A percentile compares a stretch with the other conserved stretches of the same genome.
Conservation (phyloP, 1,139 yeast species). For the Lodderomyces elongisporus region DNA sequence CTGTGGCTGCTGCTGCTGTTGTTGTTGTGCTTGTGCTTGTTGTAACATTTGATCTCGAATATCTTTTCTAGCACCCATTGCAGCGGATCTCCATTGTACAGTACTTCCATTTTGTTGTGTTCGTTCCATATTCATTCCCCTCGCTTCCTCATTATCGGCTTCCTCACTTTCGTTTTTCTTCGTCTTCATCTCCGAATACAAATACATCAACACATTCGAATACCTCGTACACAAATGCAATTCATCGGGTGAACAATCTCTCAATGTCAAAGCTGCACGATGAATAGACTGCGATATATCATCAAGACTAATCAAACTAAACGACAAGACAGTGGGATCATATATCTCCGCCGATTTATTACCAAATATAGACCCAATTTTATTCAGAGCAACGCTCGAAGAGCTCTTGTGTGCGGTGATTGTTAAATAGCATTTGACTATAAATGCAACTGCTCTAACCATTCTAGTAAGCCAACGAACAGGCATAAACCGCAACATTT, state of each 20-base stretch:
- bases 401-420: slow-evolving; percentile 46
- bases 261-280: slow-evolving; percentile 65
- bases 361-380: slow-evolving; percentile 11
- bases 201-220: slow-evolving; percentile 72
- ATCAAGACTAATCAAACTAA: slow-evolving; percentile 63
- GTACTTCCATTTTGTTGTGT: not conserved
- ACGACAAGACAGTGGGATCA: slow-evolving; percentile 50
- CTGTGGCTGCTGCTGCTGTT: slow-evolving; percentile 1
- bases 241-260: slow-evolving; percentile 88
- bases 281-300: slow-evolving; percentile 67
- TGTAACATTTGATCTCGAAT: not conserved
- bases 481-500: slow-evolving; percentile 72
- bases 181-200: slow-evolving; percentile 69
- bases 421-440: slow-evolving; percentile 77
- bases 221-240: slow-evolving; percentile 77
- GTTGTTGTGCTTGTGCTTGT: slow-evolving; percentile 1
- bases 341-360: slow-evolving; percentile 26
- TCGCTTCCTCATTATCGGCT: slow-evolving; percentile 7
- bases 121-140: not conserved
- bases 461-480: slow-evolving; percentile 86
- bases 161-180: slow-evolving; percentile 16
- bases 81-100: no score
- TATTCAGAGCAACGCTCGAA: not conserved
- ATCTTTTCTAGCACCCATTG: not conserved
- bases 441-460: slow-evolving; percentile 86